These are phyloP conservation scores for Litsea cubeba DNA, from an alignment of 164 flowering plant species.

Conservation along the genomic window DNA sequence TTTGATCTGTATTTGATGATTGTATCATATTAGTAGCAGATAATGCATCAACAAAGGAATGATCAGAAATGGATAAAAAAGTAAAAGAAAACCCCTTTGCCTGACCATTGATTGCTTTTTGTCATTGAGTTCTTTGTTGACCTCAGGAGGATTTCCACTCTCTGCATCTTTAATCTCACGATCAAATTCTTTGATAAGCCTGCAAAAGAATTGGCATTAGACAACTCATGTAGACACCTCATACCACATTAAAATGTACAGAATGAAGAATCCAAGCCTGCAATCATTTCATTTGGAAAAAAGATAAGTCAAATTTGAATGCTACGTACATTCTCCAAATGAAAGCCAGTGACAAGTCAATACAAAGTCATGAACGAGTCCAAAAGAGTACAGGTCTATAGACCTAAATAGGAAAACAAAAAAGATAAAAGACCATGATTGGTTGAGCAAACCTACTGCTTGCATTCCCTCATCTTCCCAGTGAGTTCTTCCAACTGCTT, in stretches of 20 bases:
- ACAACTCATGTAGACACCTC: neutral
- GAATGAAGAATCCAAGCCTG: neutral
- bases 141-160: conserved; percentile 66
- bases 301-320: too few relatives aligned
- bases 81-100: neutral
- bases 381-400: neutral
- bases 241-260: neutral
- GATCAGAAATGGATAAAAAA: neutral
- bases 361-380: neutral
- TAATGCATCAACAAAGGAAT: neutral
- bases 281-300: too few relatives aligned
- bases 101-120: conserved; percentile 91
- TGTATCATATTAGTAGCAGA: conserved; percentile 4
- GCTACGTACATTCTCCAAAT: neutral
- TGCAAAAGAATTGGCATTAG: conserved; percentile 20
- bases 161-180: conserved; percentile 92
- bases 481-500: conserved; percentile 95
- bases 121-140: conserved; percentile 83
- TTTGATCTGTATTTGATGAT: conserved; percentile 67
- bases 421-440: neutral
- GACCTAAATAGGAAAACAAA: neutral
- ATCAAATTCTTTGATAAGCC: conserved; percentile 93
- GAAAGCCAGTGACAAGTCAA: neutral
- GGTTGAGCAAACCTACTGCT: conserved; percentile 3
- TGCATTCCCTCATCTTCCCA: conserved; percentile 64